Percentiles rank a stretch among this genome's conserved stretches.
These are phyloP conservation scores for Prunus fruticosa DNA, from an alignment of 306 rosid genomes.

Conservation along the genomic window DNA sequence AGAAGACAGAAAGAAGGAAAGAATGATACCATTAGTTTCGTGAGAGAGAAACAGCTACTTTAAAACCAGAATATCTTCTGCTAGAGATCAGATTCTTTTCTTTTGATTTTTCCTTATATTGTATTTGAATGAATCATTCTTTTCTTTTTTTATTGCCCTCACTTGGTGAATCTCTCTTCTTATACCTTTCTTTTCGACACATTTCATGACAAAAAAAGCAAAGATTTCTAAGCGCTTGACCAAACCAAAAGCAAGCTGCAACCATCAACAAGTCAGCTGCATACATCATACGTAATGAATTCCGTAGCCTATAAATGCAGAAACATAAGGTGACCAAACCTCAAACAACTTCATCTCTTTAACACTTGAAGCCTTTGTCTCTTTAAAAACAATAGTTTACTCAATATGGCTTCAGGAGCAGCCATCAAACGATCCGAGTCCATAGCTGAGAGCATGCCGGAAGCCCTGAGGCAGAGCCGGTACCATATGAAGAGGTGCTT, in stretches of 20 bases:
- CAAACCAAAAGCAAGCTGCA: constrained; percentile 19
- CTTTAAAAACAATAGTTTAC: not conserved
- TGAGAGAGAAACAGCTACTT: constrained; percentile 26
- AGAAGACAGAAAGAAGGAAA: constrained; percentile 45
- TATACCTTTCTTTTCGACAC: constrained; percentile 11
- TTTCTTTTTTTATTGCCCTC: not conserved
- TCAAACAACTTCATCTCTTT: constrained; percentile 5
- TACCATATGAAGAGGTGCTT: constrained; percentile 82
- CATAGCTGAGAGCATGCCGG: constrained; percentile 61
- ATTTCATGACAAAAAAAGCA: constrained; percentile 11
- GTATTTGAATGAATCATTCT: not conserved
- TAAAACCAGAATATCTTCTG: constrained; percentile 32
- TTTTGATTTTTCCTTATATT: constrained; percentile 32
- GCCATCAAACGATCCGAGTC: constrained; percentile 46
- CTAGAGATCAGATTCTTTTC: constrained; percentile 29
- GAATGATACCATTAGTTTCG: constrained; percentile 48
- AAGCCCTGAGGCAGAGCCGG: constrained; percentile 72
- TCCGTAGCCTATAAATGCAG: constrained; percentile 20
- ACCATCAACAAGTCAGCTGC: not conserved
- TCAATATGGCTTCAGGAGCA: constrained; percentile 44
- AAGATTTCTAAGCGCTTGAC: constrained; percentile 13
- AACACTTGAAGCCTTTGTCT: constrained; percentile 3
- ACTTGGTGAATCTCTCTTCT: constrained; percentile 27
- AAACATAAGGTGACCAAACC: constrained; percentile 5
- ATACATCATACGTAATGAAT: not conserved